phyloP scores from a whole-genome alignment of 352 stramenopile species.

The Phytophthora vignae region DNA sequence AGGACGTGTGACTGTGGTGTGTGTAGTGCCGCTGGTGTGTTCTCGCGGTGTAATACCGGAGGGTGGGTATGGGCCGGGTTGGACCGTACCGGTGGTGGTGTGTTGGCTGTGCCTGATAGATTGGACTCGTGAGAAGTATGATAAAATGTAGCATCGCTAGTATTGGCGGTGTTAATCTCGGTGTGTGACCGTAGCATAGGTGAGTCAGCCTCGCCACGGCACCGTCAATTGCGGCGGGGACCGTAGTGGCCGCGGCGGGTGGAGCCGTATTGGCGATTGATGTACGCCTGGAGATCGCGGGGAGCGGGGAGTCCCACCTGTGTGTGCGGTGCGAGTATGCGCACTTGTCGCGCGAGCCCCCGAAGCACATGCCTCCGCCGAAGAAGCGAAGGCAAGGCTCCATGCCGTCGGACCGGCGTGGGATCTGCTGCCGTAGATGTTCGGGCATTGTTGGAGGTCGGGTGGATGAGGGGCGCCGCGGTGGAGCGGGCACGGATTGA shows the following conservation, averaged over 20 bases:
- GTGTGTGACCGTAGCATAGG: not conserved
- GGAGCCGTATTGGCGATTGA: conserved; percentile 2
- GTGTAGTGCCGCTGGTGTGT: not conserved
- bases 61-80: not conserved
- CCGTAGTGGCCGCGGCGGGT: not conserved
- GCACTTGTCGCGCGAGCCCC: conserved; percentile 1
- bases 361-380: conserved; percentile 3
- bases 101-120: not conserved
- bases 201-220: not conserved
- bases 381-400: conserved; percentile 12
- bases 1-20: not conserved
- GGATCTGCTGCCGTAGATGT: conserved; percentile 3
- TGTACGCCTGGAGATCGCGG: not conserved
- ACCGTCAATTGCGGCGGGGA: not conserved
- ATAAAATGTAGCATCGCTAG: not conserved
- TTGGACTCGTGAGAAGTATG: not conserved
- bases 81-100: not conserved
- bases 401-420: conserved; percentile 1
- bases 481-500: not conserved
- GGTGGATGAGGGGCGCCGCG: not conserved
- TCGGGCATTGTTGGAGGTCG: not conserved
- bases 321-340: conserved; percentile 8
- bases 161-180: not conserved
- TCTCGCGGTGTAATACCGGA: not conserved
- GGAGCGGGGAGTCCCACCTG: not conserved